Evolutionary conservation across 441 rosid species (phyloP).

Genomic region (Adansonia madagascariensis): DNA sequence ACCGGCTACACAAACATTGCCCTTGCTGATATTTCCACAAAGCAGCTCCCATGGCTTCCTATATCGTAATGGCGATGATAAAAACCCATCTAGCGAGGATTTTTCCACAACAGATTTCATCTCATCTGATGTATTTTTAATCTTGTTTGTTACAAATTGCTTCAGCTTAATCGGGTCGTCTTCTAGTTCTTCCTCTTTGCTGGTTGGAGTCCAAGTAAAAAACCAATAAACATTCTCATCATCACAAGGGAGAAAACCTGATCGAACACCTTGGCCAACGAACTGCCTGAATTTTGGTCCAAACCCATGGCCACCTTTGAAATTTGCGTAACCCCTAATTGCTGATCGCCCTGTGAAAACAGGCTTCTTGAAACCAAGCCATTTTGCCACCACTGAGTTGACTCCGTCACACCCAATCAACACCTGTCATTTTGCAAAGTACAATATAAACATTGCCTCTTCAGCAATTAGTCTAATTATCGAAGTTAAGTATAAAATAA

Average conservation of each 20-base stretch:
- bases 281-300: conserved; percentile 33
- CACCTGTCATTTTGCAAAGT: conserved; percentile 34
- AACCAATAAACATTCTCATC: conserved; percentile 65
- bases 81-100: conserved; percentile 40
- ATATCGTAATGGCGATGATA: conserved; percentile 42
- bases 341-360: conserved; percentile 45
- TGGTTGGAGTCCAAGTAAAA: conserved; percentile 49
- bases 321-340: conserved; percentile 52
- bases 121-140: conserved; percentile 41
- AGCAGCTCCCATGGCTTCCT: conserved; percentile 71
- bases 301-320: conserved; percentile 48
- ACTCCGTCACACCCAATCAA: conserved; percentile 83
- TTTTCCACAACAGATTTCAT: conserved; percentile 43
- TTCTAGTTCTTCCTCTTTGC: conserved; percentile 37
- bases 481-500: no score
- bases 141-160: conserved; percentile 49
- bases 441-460: background rate
- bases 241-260: conserved; percentile 62
- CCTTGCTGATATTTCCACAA: conserved; percentile 64
- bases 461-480: no score
- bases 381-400: conserved; percentile 65
- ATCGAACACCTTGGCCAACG: conserved; percentile 46
- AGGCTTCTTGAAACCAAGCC: conserved; percentile 63
- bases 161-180: conserved; percentile 45
- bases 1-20: conserved; percentile 67